A percentile compares a stretch with the other conserved stretches of the same genome.
phyloP scores from a whole-genome alignment of 371 early-diverging fungal genomes.

The Mortierella sp. region DNA sequence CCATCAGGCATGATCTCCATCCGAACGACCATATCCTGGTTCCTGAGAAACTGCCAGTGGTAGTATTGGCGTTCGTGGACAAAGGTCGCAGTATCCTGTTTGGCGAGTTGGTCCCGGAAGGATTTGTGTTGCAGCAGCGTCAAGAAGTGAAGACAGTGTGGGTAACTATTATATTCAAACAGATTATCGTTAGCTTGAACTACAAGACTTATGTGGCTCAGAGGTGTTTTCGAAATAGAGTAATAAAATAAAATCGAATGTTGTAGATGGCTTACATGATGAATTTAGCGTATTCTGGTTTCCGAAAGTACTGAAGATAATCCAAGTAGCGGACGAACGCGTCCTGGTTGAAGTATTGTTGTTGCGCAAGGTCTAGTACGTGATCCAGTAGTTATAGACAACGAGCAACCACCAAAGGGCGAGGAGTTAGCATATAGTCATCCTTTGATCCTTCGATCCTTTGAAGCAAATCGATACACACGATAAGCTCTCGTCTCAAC shows the following conservation, averaged over 20 bases:
- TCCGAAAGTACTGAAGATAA: conserved; percentile 93
- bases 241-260: not conserved
- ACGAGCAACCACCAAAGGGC: too few species aligned
- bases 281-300: conserved; percentile 90
- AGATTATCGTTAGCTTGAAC: not conserved
- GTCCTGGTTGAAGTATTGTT: conserved; percentile 85
- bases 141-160: conserved; percentile 88
- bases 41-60: conserved; percentile 85
- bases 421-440: too few species aligned
- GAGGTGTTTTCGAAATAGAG: too few species aligned
- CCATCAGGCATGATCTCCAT: conserved; percentile 56
- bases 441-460: too few species aligned
- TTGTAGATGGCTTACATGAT: conserved; percentile 72
- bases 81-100: conserved; percentile 80
- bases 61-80: conserved; percentile 89
- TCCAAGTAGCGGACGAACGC: conserved; percentile 89
- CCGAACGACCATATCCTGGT: conserved; percentile 58
- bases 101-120: conserved; percentile 84
- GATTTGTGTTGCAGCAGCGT: conserved; percentile 84
- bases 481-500: too few species aligned
- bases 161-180: conserved; percentile 72
- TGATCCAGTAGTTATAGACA: not conserved
- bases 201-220: too few species aligned
- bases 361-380: conserved; percentile 86
- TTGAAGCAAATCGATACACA: too few species aligned